Evolutionary conservation across 2,329 filamentous ascomycete genomes (phyloP), one percentile per base, ranked within the genome.

Genomic region (Claviceps sp.): DNA sequence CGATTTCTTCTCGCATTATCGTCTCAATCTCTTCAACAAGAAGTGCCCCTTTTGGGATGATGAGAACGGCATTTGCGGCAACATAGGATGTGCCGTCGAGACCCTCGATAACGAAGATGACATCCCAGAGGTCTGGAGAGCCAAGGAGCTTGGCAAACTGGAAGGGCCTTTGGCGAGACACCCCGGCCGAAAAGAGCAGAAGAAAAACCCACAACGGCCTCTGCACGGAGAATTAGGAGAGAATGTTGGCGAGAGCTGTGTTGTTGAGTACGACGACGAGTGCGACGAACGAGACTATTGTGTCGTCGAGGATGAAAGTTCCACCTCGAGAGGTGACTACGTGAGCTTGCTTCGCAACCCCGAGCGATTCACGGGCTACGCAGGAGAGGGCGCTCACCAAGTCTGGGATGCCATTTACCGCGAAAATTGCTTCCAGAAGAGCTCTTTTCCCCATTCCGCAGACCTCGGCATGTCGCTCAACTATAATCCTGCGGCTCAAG

Each of bases 1-100:
- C 67, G 93, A 98, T 69, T 98, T 96, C 77, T 98, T 98, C 71
- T 91, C 91, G 50, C 89, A 97, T 70, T 98, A 97, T 72, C 85
- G 93, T 53, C 73, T 98, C 46, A 97, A 96, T 66, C 78, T 98
- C 19, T 98, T 89, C 70, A 86, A 94, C 68, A 95, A 93, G 68
- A 82, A 81, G 70, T 98, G 93, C 64, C 93, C 93, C 0, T 98
- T 97, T 67, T 98, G 93, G 91, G 81, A 84, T 64, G 93, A 98
- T 67, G 84, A 89, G 56, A 85, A 86, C 68, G 88, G 88, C 67
- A 87, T 96, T 77, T 98, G 93, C 69, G 93, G 90, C 58, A 98
- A 98, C 70, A 89, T 95, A 60, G 93, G 90, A 19, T 98, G 93
- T 66, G 87, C 91, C 11, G 93, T 98, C 17, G 89, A 93, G 64